Evolutionary conservation across 495 filamentous ascomycete genomes (phyloP).

Genomic region (Xylaria sp.): DNA sequence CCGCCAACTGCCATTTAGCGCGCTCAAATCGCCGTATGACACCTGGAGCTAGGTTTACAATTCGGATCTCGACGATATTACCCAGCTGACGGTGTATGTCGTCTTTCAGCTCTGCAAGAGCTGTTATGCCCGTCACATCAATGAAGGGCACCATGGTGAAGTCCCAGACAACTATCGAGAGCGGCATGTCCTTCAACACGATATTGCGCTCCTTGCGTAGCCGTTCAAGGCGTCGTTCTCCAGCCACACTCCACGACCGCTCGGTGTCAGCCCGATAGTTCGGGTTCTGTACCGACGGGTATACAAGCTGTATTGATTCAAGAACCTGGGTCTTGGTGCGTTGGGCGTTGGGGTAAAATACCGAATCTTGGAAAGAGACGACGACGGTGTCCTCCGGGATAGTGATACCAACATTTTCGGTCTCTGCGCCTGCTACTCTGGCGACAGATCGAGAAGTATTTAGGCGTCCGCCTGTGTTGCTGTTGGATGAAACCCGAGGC

Average conservation of each 20-base stretch:
- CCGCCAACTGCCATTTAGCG: conserved; percentile 39
- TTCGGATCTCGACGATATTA: conserved; percentile 37
- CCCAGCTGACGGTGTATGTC: conserved; percentile 39
- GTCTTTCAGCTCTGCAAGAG: conserved; percentile 41
- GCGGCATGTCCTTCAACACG: conserved; percentile 36
- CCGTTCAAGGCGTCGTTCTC: conserved; percentile 40
- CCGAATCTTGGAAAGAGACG: conserved; percentile 49
- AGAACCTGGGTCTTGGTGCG: conserved; percentile 47
- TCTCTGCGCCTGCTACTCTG: conserved; percentile 9
- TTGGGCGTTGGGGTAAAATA: conserved; percentile 60
- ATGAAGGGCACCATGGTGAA: conserved; percentile 41
- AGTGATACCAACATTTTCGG: conserved; percentile 32
- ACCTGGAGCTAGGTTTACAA: conserved; percentile 38
- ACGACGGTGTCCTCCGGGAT: conserved; percentile 49
- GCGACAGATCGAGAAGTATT: conserved; percentile 26
- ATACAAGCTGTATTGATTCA: conserved; percentile 51
- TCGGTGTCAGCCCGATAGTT: conserved; percentile 43
- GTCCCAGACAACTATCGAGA: conserved; percentile 41
- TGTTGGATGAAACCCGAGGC: conserved; percentile 33
- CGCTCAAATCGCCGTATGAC: conserved; percentile 40
- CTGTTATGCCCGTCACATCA: conserved; percentile 43
- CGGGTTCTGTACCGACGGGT: conserved; percentile 42
- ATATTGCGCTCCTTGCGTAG: conserved; percentile 38
- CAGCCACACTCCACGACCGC: conserved; percentile 56
- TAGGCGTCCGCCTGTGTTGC: conserved; percentile 10